Percentiles rank a stretch among this genome's conserved stretches.
Conservation (phyloP, 2,329 filamentous ascomycete species). For the Aschersonia sp. region DNA sequence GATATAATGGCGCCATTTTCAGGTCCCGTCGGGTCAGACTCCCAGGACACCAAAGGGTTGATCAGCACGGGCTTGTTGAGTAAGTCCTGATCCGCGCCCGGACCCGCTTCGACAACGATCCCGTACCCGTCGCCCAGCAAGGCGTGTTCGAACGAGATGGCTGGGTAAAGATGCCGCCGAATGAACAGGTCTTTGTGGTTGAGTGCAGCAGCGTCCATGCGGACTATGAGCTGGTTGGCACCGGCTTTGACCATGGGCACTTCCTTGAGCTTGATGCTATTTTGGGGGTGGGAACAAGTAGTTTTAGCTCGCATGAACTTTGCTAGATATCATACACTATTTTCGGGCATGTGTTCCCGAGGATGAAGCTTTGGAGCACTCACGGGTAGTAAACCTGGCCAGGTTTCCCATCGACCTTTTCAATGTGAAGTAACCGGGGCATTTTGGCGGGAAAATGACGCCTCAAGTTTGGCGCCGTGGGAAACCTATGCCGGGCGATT, state of each 20-base stretch:
- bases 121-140: constrained; percentile 76
- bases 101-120: constrained; percentile 50
- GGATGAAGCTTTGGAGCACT: constrained; percentile 9
- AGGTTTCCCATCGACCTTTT: constrained; percentile 62
- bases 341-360: background rate
- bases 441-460: constrained; percentile 16
- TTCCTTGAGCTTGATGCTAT: constrained; percentile 43
- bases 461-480: background rate
- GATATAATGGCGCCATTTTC: constrained; percentile 48
- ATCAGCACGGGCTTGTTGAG: constrained; percentile 59
- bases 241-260: constrained; percentile 48
- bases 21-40: constrained; percentile 53
- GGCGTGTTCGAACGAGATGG: constrained; percentile 62
- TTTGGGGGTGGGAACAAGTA: constrained; percentile 4
- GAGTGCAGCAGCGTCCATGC: constrained; percentile 64
- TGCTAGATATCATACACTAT: background rate
- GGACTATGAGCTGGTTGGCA: constrained; percentile 56
- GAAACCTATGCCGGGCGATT: background rate
- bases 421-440: constrained; percentile 45
- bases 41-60: constrained; percentile 68
- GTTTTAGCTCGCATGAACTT: background rate
- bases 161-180: constrained; percentile 82
- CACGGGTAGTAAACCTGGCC: constrained; percentile 78
- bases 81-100: constrained; percentile 21
- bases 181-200: constrained; percentile 96